These are phyloP conservation scores for Stipa capillata DNA, from an alignment of 176 grass and related monocot species.

Conservation along the genomic window DNA sequence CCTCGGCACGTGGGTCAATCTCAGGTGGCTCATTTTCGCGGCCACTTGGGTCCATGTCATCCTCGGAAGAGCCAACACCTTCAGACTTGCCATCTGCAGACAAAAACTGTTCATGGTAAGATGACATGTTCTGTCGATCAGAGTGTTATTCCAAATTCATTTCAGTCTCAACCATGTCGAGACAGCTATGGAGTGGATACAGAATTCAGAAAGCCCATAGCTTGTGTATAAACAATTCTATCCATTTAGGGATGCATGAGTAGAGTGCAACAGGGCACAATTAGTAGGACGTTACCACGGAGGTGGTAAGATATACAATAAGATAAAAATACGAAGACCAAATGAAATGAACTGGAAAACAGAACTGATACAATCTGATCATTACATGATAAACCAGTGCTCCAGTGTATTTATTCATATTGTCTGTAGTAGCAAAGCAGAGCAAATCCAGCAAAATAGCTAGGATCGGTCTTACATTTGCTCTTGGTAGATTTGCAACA, in stretches of 20 bases:
- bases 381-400: background rate
- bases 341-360: background rate
- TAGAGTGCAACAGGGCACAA: background rate
- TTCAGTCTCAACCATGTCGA: constrained; percentile 22
- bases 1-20: constrained; percentile 51
- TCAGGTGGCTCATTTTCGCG: constrained; percentile 48
- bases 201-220: constrained; percentile 22
- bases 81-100: constrained; percentile 66
- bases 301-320: background rate
- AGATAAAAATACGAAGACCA: background rate
- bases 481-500: background rate
- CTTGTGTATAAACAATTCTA: constrained; percentile 17
- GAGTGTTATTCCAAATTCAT: background rate
- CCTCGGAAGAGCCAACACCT: constrained; percentile 69
- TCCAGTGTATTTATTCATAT: background rate
- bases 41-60: constrained; percentile 62
- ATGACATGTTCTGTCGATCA: constrained; percentile 7
- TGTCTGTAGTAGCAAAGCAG: background rate
- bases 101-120: constrained; percentile 5
- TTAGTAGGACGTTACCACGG: background rate
- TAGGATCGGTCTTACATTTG: background rate
- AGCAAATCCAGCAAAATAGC: background rate
- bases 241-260: background rate
- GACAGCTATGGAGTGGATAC: constrained; percentile 10
- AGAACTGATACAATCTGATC: background rate